phyloP scores from a whole-genome alignment of 352 stramenopile genomes.

The Albugo laibachii region DNA sequence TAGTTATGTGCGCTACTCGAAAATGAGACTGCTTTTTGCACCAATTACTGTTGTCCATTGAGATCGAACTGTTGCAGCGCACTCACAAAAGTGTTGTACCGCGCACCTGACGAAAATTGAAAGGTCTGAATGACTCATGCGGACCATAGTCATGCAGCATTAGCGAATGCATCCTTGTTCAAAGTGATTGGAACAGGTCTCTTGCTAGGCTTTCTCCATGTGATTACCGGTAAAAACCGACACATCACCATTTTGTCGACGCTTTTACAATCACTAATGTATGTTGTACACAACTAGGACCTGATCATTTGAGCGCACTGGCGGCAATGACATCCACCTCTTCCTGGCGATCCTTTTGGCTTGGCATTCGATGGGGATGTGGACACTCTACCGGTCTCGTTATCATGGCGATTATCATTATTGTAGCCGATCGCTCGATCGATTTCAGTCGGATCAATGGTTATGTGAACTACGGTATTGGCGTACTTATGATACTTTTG shows the following conservation, averaged over 20 bases:
- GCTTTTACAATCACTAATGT: background rate
- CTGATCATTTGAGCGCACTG: constrained; percentile 80
- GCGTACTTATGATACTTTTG: constrained; percentile 59
- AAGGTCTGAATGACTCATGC: no score
- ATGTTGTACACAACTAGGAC: constrained; percentile 4
- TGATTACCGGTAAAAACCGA: constrained; percentile 17
- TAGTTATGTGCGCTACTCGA: no score
- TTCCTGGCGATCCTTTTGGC: constrained; percentile 58
- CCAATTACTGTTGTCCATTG: no score
- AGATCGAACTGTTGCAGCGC: no score
- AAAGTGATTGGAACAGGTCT: constrained; percentile 30
- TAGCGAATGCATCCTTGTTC: constrained; percentile 15
- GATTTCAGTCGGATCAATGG: constrained; percentile 29
- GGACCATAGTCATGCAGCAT: background rate
- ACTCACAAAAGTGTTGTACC: no score
- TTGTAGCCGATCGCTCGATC: constrained; percentile 26
- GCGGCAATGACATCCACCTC: constrained; percentile 67
- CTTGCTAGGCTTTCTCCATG: constrained; percentile 27
- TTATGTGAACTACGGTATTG: constrained; percentile 53
- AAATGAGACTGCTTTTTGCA: no score
- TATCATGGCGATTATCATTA: constrained; percentile 69
- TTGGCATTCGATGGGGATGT: constrained; percentile 80
- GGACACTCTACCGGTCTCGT: constrained; percentile 81
- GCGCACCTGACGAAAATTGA: no score
- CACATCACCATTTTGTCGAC: background rate